Evolutionary conservation across 768 basidiomycete genomes (phyloP).

Genomic region (Wakefieldia striispora): DNA sequence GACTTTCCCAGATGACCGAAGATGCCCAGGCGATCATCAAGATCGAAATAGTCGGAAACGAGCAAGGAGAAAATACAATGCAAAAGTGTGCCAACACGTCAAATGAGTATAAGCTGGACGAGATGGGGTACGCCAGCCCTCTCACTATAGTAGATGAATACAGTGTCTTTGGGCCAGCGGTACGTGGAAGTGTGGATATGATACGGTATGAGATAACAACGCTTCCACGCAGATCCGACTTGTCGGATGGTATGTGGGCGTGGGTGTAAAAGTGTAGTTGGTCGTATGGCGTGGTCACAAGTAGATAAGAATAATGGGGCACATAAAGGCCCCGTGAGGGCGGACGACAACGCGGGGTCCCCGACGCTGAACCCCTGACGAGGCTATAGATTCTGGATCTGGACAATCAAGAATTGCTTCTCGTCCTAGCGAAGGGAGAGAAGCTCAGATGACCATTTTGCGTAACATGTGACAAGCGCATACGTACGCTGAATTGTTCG

Average conservation of each 20-base stretch:
- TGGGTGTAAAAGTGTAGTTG: background rate
- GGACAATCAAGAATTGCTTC: conserved; percentile 93
- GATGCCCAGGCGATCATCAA: background rate
- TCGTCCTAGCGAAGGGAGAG: conserved; percentile 56
- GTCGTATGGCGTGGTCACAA: conserved; percentile 6
- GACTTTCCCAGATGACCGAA: background rate
- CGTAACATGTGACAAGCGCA: background rate
- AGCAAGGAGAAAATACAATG: background rate
- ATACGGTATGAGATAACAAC: conserved; percentile 4
- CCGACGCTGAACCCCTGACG: background rate
- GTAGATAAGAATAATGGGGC: conserved; percentile 6
- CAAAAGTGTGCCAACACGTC: background rate
- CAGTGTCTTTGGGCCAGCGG: conserved; percentile 3
- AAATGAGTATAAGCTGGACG: background rate
- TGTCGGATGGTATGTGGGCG: background rate
- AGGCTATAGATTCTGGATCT: conserved; percentile 74
- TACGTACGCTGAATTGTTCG: conserved; percentile 86
- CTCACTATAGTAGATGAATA: conserved; percentile 4
- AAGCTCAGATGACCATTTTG: background rate
- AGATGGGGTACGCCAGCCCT: background rate
- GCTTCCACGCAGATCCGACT: background rate
- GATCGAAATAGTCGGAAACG: background rate
- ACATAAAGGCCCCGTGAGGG: background rate
- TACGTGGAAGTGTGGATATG: conserved; percentile 8
- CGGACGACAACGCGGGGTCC: conserved; percentile 1